A percentile compares a stretch with the other conserved stretches of the same genome.
phyloP scores from a whole-genome alignment of 2,329 filamentous ascomycete species.

The Talaromyces verruculosus region DNA sequence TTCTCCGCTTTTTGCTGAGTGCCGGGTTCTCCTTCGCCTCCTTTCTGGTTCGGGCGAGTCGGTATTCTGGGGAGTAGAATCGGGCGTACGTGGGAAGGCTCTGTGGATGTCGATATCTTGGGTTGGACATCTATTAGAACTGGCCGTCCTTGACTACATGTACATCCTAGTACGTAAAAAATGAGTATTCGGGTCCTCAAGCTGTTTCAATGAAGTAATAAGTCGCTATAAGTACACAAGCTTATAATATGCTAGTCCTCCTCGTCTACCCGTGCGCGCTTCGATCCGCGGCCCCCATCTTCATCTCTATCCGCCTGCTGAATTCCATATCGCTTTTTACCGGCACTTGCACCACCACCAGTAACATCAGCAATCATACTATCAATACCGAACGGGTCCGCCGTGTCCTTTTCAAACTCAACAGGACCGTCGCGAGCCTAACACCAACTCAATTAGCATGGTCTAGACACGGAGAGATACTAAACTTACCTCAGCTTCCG shows the following conservation, averaged over 20 bases:
- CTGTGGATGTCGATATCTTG: neutral
- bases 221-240: neutral
- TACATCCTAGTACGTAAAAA: neutral
- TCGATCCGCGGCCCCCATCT: slow-evolving; percentile 74
- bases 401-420: slow-evolving; percentile 86
- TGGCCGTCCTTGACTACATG: neutral
- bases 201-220: neutral
- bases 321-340: slow-evolving; percentile 48
- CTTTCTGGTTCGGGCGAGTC: no score
- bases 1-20: no score
- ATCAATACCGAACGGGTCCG: slow-evolving; percentile 91
- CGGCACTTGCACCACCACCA: slow-evolving; percentile 57
- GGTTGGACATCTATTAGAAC: no score
- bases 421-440: slow-evolving; percentile 84
- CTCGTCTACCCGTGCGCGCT: slow-evolving; percentile 73
- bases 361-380: slow-evolving; percentile 82
- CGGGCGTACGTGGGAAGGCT: neutral
- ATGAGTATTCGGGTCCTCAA: neutral
- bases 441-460: slow-evolving; percentile 5
- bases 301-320: slow-evolving; percentile 52
- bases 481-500: slow-evolving; percentile 70
- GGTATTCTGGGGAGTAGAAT: neutral
- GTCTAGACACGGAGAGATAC: neutral
- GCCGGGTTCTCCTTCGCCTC: no score
- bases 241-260: slow-evolving; percentile 43